Evolutionary conservation across 352 stramenopile species (phyloP).

Genomic region (Phytophthora agathidicida): DNA sequence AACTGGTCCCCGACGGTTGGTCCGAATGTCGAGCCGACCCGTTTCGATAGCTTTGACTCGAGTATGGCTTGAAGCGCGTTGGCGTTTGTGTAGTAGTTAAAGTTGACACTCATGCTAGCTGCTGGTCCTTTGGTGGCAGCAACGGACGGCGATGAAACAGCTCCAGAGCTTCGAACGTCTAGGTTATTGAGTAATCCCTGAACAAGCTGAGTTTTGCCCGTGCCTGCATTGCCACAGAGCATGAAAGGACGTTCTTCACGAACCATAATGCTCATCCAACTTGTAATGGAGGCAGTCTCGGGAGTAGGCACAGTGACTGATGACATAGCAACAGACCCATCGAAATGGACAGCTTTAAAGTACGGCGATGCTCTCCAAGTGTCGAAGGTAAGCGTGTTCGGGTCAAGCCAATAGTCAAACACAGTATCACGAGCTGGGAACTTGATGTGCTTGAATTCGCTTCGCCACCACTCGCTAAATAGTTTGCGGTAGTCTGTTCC

Average conservation of each 20-base stretch:
- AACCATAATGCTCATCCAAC: slow-evolving; percentile 95
- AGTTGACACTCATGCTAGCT: slow-evolving; percentile 81
- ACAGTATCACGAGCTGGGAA: slow-evolving; percentile 94
- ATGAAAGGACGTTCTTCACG: slow-evolving; percentile 93
- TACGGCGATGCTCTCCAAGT: slow-evolving; percentile 93
- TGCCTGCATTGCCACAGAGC: slow-evolving; percentile 92
- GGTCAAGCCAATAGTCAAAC: slow-evolving; percentile 97
- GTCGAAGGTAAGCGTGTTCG: slow-evolving; percentile 89
- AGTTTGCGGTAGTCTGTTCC: slow-evolving; percentile 93
- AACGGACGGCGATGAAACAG: neutral
- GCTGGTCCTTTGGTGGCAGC: slow-evolving; percentile 33
- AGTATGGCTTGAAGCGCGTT: slow-evolving; percentile 82
- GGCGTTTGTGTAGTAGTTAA: slow-evolving; percentile 87
- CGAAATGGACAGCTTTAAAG: slow-evolving; percentile 85
- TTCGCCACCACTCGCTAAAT: slow-evolving; percentile 95
- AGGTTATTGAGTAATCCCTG: slow-evolving; percentile 78
- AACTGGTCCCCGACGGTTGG: slow-evolving; percentile 82
- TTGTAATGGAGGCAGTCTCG: slow-evolving; percentile 93
- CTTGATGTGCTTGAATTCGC: slow-evolving; percentile 94
- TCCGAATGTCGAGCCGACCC: slow-evolving; percentile 85
- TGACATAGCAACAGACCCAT: slow-evolving; percentile 76
- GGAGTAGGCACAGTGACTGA: slow-evolving; percentile 93
- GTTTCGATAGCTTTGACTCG: slow-evolving; percentile 90
- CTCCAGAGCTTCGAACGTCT: slow-evolving; percentile 40
- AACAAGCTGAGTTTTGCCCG: slow-evolving; percentile 95